phyloP scores from a whole-genome alignment of 352 stramenopile species.

The Phytophthora vignae region DNA sequence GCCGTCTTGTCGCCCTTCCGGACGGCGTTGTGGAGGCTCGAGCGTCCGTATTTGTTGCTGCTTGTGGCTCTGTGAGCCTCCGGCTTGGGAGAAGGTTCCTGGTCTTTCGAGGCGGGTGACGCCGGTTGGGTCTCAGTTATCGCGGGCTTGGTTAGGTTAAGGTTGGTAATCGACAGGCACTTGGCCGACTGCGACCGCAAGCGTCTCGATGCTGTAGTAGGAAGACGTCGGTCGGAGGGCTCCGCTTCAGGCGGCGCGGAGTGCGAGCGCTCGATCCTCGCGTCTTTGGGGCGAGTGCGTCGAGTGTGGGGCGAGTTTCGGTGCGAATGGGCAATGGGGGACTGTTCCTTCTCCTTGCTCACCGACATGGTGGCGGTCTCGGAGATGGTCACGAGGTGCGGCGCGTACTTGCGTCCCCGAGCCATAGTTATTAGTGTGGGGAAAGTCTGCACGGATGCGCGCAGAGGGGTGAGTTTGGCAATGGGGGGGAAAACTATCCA shows the following conservation, averaged over 20 bases:
- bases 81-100: neutral
- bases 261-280: conserved; percentile 33
- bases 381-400: conserved; percentile 65
- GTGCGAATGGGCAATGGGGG: conserved; percentile 1
- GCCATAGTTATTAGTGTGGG: conserved; percentile 19
- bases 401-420: conserved; percentile 57
- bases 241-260: conserved; percentile 41
- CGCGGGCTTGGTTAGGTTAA: conserved; percentile 1
- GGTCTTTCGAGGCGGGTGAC: neutral
- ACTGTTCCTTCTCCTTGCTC: conserved; percentile 17
- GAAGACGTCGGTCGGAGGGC: conserved; percentile 16
- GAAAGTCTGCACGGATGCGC: neutral
- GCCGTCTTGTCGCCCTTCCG: conserved; percentile 55
- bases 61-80: neutral
- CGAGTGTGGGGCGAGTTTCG: neutral
- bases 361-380: conserved; percentile 59
- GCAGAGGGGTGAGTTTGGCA: conserved; percentile 11
- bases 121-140: conserved; percentile 13
- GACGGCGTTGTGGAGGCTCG: conserved; percentile 55
- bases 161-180: conserved; percentile 23
- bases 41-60: conserved; percentile 57
- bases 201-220: conserved; percentile 11
- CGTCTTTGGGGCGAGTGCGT: conserved; percentile 10
- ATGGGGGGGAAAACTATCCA: conserved; percentile 3
- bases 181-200: conserved; percentile 27